Conservation (phyloP, 2,329 filamentous ascomycete genomes). For the Penicillium sp. region DNA sequence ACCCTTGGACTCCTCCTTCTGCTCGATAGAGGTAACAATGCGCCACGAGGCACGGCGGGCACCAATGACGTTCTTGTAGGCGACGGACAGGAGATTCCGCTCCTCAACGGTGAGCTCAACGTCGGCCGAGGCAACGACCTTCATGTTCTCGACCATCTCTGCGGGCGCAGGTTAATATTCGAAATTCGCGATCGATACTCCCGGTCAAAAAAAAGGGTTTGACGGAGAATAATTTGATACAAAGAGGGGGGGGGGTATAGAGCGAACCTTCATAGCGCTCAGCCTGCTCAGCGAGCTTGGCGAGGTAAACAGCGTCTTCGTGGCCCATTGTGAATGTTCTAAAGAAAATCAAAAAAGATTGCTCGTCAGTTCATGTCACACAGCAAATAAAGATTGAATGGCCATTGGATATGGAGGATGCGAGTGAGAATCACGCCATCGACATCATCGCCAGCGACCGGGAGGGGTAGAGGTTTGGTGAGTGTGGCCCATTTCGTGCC, state of each 20-base stretch:
- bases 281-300: slow-evolving; percentile 99
- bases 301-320: slow-evolving; percentile 99
- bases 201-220: neutral
- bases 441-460: slow-evolving; percentile 26
- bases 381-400: slow-evolving; percentile 4
- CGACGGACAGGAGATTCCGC: slow-evolving; percentile 94
- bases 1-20: slow-evolving; percentile 99
- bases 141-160: slow-evolving; percentile 99
- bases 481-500: neutral
- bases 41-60: slow-evolving; percentile 96
- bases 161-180: slow-evolving; percentile 34
- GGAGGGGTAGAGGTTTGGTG: slow-evolving; percentile 27
- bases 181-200: neutral
- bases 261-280: slow-evolving; percentile 97
- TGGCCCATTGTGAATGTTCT: slow-evolving; percentile 81
- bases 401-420: slow-evolving; percentile 10
- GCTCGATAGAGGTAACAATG: slow-evolving; percentile 97
- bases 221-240: slow-evolving; percentile 22
- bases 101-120: slow-evolving; percentile 87
- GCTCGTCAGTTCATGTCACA: slow-evolving; percentile 7
- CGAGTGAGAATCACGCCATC: slow-evolving; percentile 29
- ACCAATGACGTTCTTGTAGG: slow-evolving; percentile 99
- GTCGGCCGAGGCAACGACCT: slow-evolving; percentile 89
- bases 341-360: slow-evolving; percentile 25
- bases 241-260: slow-evolving; percentile 12